phyloP scores from a whole-genome alignment of 2,329 filamentous ascomycete genomes.

The Microsporum canis region DNA sequence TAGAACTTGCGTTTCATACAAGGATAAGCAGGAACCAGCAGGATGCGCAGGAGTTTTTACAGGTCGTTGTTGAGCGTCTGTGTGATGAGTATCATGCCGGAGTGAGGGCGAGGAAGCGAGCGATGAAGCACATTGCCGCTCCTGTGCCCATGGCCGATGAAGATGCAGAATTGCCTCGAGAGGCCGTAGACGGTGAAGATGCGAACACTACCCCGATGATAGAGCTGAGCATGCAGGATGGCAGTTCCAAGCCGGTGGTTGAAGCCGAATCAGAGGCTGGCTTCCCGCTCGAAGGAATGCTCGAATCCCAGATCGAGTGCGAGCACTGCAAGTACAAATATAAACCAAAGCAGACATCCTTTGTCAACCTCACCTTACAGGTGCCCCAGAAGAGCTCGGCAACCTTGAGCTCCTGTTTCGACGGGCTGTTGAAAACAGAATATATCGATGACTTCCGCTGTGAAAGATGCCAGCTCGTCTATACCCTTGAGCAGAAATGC shows the following conservation, averaged over 20 bases:
- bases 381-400: slow-evolving; percentile 77
- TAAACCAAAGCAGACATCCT: slow-evolving; percentile 68
- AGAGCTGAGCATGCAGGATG: slow-evolving; percentile 19
- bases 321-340: slow-evolving; percentile 82
- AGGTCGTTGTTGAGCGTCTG: slow-evolving; percentile 81
- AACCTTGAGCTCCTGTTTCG: slow-evolving; percentile 76
- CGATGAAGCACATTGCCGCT: slow-evolving; percentile 7
- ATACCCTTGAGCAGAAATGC: slow-evolving; percentile 57
- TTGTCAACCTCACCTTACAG: slow-evolving; percentile 83
- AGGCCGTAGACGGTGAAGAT: slow-evolving; percentile 22
- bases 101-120: slow-evolving; percentile 51
- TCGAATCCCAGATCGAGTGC: slow-evolving; percentile 93
- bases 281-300: slow-evolving; percentile 83
- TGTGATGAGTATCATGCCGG: slow-evolving; percentile 92
- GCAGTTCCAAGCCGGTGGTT: slow-evolving; percentile 11
- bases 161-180: background rate
- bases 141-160: background rate
- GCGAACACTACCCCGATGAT: background rate
- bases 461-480: slow-evolving; percentile 77
- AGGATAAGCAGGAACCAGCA: slow-evolving; percentile 91
- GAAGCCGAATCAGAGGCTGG: slow-evolving; percentile 38
- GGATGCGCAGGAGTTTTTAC: slow-evolving; percentile 93
- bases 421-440: slow-evolving; percentile 87
- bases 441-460: slow-evolving; percentile 96
- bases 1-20: slow-evolving; percentile 79